Conservation (phyloP, 108 stramenopile genomes). For the Epipyxis sp. region DNA sequence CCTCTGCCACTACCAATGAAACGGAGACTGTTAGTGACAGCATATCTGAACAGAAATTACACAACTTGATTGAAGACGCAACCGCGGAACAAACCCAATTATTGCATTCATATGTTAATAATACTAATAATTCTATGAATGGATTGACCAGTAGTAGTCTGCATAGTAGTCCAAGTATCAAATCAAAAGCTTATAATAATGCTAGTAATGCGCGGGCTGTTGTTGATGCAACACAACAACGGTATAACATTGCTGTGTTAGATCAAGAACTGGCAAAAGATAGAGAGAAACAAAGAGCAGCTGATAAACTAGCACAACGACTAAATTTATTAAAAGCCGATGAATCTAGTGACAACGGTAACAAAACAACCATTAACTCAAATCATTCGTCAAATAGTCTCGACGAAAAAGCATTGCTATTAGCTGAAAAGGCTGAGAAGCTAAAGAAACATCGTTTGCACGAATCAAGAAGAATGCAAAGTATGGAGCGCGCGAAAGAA, state of each 20-base stretch:
- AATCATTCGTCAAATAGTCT: background rate
- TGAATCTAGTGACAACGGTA: too few relatives aligned
- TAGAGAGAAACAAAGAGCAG: background rate
- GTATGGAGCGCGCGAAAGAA: slow-evolving; percentile 5
- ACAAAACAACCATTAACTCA: background rate
- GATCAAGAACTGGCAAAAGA: background rate
- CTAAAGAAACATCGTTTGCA: slow-evolving; percentile 16
- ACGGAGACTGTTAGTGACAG: background rate
- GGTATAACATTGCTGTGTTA: background rate
- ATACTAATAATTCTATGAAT: background rate
- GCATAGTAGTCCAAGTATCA: background rate
- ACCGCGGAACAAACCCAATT: background rate
- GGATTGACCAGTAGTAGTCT: background rate
- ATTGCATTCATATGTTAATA: background rate
- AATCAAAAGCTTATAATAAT: background rate
- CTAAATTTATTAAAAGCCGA: background rate
- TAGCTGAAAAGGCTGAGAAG: slow-evolving; percentile 23
- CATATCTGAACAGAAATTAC: background rate
- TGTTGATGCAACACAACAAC: background rate
- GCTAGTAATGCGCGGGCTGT: background rate
- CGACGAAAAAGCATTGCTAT: background rate
- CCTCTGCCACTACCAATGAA: background rate
- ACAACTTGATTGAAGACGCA: background rate
- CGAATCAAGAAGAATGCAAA: slow-evolving; percentile 1
- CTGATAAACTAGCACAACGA: slow-evolving; percentile 15